A percentile compares a stretch with the other conserved stretches of the same genome.
Evolutionary conservation across 768 basidiomycete species (phyloP).

Genomic region (Coprinellus aureogranulatus): DNA sequence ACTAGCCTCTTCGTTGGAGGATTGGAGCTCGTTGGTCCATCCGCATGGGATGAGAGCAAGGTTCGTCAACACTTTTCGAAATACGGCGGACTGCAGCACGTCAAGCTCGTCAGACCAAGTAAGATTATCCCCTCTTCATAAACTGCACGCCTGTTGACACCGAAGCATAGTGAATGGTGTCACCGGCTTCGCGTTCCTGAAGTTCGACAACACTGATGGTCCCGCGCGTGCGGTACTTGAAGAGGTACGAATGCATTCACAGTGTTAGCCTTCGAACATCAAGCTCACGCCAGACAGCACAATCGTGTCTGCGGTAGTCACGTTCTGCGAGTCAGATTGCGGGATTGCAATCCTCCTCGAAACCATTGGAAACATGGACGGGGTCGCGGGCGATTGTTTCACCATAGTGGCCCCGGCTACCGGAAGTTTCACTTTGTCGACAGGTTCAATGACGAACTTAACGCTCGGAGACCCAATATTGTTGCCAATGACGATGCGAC

Average conservation of each 20-base stretch:
- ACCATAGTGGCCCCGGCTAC: conserved; percentile 20
- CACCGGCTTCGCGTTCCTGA: conserved; percentile 79
- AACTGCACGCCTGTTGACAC: neutral
- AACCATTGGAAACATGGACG: conserved; percentile 46
- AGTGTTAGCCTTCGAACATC: neutral
- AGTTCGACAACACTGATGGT: conserved; percentile 59
- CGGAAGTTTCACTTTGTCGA: conserved; percentile 9
- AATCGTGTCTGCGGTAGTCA: conserved; percentile 68
- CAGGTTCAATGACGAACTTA: neutral
- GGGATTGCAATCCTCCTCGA: conserved; percentile 63
- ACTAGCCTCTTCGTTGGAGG: conserved; percentile 77
- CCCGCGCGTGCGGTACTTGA: conserved; percentile 65
- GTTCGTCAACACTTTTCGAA: conserved; percentile 56
- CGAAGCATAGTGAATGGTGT: conserved; percentile 51
- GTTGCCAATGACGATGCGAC: no score
- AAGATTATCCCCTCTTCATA: conserved; percentile 19
- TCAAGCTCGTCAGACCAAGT: conserved; percentile 70
- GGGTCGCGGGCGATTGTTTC: conserved; percentile 40
- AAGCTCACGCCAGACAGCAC: conserved; percentile 43
- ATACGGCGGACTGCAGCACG: conserved; percentile 62
- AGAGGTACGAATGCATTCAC: conserved; percentile 44
- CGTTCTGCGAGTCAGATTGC: conserved; percentile 70
- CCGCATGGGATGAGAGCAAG: conserved; percentile 68
- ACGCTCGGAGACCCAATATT: neutral
- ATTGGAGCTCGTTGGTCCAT: conserved; percentile 59